Percentiles rank a stretch among this genome's conserved stretches.
phyloP scores from a whole-genome alignment of 2,329 filamentous ascomycete species.

The Septoria linicola region DNA sequence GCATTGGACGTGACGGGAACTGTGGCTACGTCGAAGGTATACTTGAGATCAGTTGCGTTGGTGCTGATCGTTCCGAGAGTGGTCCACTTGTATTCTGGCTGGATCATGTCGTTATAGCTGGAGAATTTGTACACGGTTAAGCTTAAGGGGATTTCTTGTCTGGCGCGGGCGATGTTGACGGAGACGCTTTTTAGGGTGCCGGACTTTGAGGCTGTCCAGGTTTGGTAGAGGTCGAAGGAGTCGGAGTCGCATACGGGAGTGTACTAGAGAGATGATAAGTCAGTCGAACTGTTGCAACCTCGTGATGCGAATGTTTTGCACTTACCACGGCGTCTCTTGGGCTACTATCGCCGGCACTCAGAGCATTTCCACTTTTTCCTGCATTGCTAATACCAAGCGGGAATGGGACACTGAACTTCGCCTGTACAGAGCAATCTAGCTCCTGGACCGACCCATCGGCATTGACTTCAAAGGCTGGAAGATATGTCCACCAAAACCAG shows the following conservation, averaged over 20 bases:
- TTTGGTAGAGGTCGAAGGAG: slow-evolving; percentile 29
- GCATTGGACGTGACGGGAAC: slow-evolving; percentile 26
- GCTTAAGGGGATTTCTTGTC: slow-evolving; percentile 22
- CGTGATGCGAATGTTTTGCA: no score
- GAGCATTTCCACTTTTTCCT: slow-evolving; percentile 17
- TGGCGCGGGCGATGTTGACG: slow-evolving; percentile 24
- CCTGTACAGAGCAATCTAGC: slow-evolving; percentile 24
- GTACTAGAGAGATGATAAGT: slow-evolving; percentile 16
- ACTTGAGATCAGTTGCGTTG: slow-evolving; percentile 22
- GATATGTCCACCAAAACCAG: slow-evolving; percentile 28
- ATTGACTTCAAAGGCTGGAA: slow-evolving; percentile 28
- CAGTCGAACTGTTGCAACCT: neutral
- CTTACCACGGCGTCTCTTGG: slow-evolving; percentile 25
- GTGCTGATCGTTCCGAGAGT: slow-evolving; percentile 20
- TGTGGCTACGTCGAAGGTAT: slow-evolving; percentile 24
- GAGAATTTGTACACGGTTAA: slow-evolving; percentile 30
- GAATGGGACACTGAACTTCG: slow-evolving; percentile 23
- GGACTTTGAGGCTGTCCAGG: slow-evolving; percentile 23
- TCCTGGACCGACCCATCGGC: slow-evolving; percentile 24
- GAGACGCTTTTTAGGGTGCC: slow-evolving; percentile 25
- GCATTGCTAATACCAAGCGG: slow-evolving; percentile 13
- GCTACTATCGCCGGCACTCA: slow-evolving; percentile 16
- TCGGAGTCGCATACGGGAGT: slow-evolving; percentile 28
- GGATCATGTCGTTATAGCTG: slow-evolving; percentile 23
- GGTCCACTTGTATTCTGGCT: slow-evolving; percentile 27